Conservation (phyloP, 331 rosid genomes). For the Quercus phellos region DNA sequence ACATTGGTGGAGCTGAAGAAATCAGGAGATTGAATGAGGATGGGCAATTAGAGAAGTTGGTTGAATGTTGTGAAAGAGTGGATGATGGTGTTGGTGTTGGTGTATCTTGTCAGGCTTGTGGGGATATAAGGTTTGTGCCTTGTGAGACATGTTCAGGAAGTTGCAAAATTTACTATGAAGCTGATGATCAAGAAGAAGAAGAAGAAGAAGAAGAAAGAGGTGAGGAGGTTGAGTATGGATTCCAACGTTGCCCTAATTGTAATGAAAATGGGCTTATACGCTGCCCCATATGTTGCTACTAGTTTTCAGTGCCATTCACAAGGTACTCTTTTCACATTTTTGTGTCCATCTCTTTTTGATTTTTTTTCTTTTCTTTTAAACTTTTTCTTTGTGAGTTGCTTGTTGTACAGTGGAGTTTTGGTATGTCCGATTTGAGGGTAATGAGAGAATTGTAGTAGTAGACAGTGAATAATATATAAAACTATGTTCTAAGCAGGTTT, state of each 20-base stretch:
- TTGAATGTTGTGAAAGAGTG: conserved; percentile 50
- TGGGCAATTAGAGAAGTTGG: conserved; percentile 69
- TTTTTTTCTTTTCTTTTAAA: neutral
- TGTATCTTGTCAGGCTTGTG: conserved; percentile 71
- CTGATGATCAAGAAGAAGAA: conserved; percentile 25
- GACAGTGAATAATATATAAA: conserved; percentile 22
- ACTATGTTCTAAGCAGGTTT: conserved; percentile 15
- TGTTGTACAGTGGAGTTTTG: conserved; percentile 49
- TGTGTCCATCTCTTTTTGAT: conserved; percentile 21
- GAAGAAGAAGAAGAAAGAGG: conserved; percentile 20
- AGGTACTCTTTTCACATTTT: conserved; percentile 34
- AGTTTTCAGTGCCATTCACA: conserved; percentile 17
- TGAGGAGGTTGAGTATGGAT: conserved; percentile 51
- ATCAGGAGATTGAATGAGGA: conserved; percentile 69
- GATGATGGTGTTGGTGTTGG: conserved; percentile 22
- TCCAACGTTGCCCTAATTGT: conserved; percentile 78
- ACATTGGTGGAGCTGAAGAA: conserved; percentile 79
- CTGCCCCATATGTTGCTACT: conserved; percentile 67
- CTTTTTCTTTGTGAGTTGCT: conserved; percentile 20
- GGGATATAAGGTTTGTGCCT: conserved; percentile 87
- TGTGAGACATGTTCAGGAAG: conserved; percentile 89
- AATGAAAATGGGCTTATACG: conserved; percentile 88
- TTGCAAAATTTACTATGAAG: conserved; percentile 81
- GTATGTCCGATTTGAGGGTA: conserved; percentile 19
- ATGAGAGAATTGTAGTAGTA: conserved; percentile 10